These are phyloP conservation scores for Caloboletus inedulis DNA, from an alignment of 1,284 basidiomycete species.

Conservation along the genomic window DNA sequence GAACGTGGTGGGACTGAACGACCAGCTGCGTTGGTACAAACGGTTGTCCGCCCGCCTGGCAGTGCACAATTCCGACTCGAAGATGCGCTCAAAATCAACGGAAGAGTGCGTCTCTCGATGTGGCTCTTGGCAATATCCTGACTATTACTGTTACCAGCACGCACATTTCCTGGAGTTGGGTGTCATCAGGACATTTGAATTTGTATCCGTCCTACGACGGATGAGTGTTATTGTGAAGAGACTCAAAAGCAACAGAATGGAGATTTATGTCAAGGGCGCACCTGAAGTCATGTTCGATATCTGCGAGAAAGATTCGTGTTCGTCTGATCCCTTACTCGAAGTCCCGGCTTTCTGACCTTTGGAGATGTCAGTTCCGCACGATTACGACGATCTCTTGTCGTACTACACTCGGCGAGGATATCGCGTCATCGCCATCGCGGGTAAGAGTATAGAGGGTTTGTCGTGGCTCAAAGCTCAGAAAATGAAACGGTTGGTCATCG, in stretches of 20 bases:
- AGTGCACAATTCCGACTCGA: constrained; percentile 86
- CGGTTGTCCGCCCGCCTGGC: constrained; percentile 93
- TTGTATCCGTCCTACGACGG: constrained; percentile 87
- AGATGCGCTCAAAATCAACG: constrained; percentile 82
- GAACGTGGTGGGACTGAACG: constrained; percentile 62
- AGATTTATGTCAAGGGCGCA: constrained; percentile 97
- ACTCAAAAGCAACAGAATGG: constrained; percentile 92
- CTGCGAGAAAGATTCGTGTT: constrained; percentile 85
- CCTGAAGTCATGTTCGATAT: constrained; percentile 98
- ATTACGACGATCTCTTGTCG: constrained; percentile 95
- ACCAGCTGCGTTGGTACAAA: constrained; percentile 92
- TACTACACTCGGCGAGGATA: constrained; percentile 98
- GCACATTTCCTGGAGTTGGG: constrained; percentile 96
- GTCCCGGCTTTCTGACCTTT: constrained; percentile 6
- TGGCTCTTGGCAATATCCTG: neutral
- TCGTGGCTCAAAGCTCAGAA: constrained; percentile 98
- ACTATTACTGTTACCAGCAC: constrained; percentile 49
- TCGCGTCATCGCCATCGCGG: constrained; percentile 97
- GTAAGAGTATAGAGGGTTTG: constrained; percentile 90
- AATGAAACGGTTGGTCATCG: constrained; percentile 75
- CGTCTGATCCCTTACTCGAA: constrained; percentile 33
- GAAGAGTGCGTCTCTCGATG: constrained; percentile 52
- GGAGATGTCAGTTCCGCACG: constrained; percentile 73
- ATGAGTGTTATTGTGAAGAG: constrained; percentile 99
- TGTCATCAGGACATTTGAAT: constrained; percentile 96